Conservation (phyloP, 495 filamentous ascomycete genomes). For the Annulohypoxylon bovei region DNA sequence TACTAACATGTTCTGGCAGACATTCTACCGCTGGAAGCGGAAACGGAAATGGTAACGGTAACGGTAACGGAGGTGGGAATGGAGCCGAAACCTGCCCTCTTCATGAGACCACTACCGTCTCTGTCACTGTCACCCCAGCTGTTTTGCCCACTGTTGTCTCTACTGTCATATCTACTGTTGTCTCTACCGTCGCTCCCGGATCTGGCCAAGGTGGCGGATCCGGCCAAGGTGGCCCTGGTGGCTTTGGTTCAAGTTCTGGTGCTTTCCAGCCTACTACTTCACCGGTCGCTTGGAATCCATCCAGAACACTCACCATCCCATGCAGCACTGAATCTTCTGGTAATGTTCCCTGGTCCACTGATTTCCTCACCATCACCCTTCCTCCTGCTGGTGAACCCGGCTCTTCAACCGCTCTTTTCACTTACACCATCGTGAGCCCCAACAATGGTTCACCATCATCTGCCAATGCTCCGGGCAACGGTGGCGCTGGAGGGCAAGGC, state of each 20-base stretch:
- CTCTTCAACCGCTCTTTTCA: slow-evolving; percentile 25
- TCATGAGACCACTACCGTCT: slow-evolving; percentile 47
- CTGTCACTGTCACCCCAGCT: slow-evolving; percentile 47
- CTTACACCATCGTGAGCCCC: slow-evolving; percentile 45
- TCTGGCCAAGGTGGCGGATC: slow-evolving; percentile 14
- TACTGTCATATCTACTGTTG: slow-evolving; percentile 44
- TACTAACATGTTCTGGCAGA: slow-evolving; percentile 19
- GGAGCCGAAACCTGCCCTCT: slow-evolving; percentile 41
- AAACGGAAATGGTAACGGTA: slow-evolving; percentile 12
- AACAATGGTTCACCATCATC: slow-evolving; percentile 10
- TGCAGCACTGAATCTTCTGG: slow-evolving; percentile 29
- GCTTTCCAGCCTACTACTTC: slow-evolving; percentile 30
- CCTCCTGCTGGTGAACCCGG: slow-evolving; percentile 33
- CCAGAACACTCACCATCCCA: slow-evolving; percentile 36
- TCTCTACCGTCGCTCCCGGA: slow-evolving; percentile 35
- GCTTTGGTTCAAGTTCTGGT: slow-evolving; percentile 30
- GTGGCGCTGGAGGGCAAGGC: slow-evolving; percentile 37
- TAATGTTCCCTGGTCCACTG: slow-evolving; percentile 40
- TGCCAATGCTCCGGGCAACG: slow-evolving; percentile 13
- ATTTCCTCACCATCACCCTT: slow-evolving; percentile 43
- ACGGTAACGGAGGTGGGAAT: slow-evolving; percentile 18
- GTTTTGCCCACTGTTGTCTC: slow-evolving; percentile 40
- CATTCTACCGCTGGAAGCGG: slow-evolving; percentile 27
- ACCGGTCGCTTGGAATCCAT: slow-evolving; percentile 36
- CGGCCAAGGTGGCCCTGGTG: slow-evolving; percentile 36